phyloP scores from a whole-genome alignment of 2,329 filamentous ascomycete species.

The Juglanconis sp. region DNA sequence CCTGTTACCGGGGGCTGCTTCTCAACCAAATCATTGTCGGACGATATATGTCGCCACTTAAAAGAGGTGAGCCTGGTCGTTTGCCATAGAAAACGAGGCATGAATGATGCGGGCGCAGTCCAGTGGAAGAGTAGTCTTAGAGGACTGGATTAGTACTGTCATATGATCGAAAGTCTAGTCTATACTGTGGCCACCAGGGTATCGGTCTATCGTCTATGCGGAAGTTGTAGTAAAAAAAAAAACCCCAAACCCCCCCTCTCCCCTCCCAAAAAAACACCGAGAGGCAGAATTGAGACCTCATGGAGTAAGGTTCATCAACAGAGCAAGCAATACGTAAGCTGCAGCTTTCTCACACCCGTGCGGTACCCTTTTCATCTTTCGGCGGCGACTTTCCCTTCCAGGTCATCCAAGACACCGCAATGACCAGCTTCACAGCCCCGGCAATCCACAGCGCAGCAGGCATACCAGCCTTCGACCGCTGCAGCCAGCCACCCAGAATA shows the following conservation, averaged over 20 bases:
- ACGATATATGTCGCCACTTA: too few species aligned
- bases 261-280: too few species aligned
- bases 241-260: too few species aligned
- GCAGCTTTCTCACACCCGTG: background rate
- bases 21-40: too few species aligned
- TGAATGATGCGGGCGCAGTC: background rate
- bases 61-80: too few species aligned
- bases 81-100: background rate
- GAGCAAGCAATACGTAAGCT: background rate
- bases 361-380: background rate
- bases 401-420: constrained; percentile 31
- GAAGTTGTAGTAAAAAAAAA: too few species aligned
- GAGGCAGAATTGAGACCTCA: too few species aligned
- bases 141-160: background rate
- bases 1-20: too few species aligned
- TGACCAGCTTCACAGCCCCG: constrained; percentile 40
- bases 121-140: background rate
- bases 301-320: background rate
- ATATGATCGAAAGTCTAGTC: background rate
- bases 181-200: background rate
- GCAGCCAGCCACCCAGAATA: constrained; percentile 46
- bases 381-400: constrained; percentile 16
- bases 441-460: constrained; percentile 43
- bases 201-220: background rate
- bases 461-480: constrained; percentile 39